A percentile compares a stretch with the other conserved stretches of the same genome.
These are phyloP conservation scores for Fusarium annulatum DNA, from an alignment of 2,329 filamentous ascomycete species.

Conservation along the genomic window DNA sequence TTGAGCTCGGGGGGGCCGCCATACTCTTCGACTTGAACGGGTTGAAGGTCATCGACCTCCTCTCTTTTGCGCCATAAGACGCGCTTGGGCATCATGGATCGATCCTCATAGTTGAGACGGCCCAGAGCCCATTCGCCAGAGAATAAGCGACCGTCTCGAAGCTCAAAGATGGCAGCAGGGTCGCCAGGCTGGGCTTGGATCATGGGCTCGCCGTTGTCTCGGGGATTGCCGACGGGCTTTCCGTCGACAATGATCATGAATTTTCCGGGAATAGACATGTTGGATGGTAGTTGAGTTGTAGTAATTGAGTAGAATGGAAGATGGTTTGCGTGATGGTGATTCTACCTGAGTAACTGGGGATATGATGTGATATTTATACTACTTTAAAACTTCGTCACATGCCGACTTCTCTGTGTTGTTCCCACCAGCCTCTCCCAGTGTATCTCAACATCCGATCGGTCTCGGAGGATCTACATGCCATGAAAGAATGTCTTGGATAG, in stretches of 20 bases:
- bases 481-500: neutral
- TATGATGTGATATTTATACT: neutral
- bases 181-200: neutral
- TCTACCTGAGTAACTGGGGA: fast-evolving
- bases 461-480: neutral
- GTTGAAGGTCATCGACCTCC: neutral
- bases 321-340: fast-evolving
- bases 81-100: constrained; percentile 8
- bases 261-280: neutral
- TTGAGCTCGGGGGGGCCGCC: neutral
- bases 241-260: constrained; percentile 24
- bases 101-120: neutral
- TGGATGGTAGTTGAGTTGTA: neutral
- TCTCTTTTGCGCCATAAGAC: neutral
- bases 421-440: neutral
- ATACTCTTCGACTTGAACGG: neutral
- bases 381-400: neutral
- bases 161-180: constrained; percentile 14
- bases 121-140: constrained; percentile 17
- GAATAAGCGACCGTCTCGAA: neutral
- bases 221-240: neutral
- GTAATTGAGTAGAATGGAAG: neutral
- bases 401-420: too few species aligned
- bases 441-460: neutral
- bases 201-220: neutral